Percentiles rank a stretch among this genome's conserved stretches.
These are phyloP conservation scores for Viridothelium virens DNA, from an alignment of 495 filamentous ascomycete genomes.

Conservation along the genomic window DNA sequence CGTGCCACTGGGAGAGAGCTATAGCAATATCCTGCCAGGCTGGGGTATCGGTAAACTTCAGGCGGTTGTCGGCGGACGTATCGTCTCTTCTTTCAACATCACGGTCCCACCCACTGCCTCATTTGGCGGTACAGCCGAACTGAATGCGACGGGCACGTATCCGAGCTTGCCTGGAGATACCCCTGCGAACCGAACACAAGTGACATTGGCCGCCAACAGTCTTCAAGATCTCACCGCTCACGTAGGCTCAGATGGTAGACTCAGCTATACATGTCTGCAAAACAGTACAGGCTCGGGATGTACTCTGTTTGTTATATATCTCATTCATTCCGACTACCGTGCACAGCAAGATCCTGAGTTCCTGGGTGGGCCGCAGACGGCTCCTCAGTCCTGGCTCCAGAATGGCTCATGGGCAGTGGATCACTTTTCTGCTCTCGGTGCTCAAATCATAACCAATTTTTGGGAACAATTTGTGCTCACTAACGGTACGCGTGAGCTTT, in stretches of 20 bases:
- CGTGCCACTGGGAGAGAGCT: slow-evolving; percentile 27
- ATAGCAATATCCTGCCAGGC: slow-evolving; percentile 33
- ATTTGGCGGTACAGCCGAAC: not conserved
- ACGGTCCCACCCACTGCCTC: not conserved
- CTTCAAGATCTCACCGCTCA: slow-evolving; percentile 16
- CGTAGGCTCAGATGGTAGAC: slow-evolving; percentile 10
- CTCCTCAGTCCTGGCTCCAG: slow-evolving; percentile 26
- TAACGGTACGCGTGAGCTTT: slow-evolving; percentile 29
- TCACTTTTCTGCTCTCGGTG: slow-evolving; percentile 42
- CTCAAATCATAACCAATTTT: slow-evolving; percentile 38
- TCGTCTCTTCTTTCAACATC: not conserved
- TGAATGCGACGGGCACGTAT: slow-evolving; percentile 8
- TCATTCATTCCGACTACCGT: slow-evolving; percentile 16
- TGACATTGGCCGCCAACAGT: slow-evolving; percentile 3
- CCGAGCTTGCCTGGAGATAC: slow-evolving; percentile 1
- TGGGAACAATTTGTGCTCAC: slow-evolving; percentile 42
- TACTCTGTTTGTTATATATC: slow-evolving; percentile 18
- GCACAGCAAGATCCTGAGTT: slow-evolving; percentile 15
- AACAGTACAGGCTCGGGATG: slow-evolving; percentile 11
- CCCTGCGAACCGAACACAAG: not conserved
- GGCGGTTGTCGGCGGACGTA: not conserved
- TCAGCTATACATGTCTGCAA: slow-evolving; percentile 5
- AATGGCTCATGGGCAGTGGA: slow-evolving; percentile 47
- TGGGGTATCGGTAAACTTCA: slow-evolving; percentile 29
- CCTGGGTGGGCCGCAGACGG: slow-evolving; percentile 15